phyloP scores from a whole-genome alignment of 129 eudicot species.

The Chrysanthemum seticuspe region DNA sequence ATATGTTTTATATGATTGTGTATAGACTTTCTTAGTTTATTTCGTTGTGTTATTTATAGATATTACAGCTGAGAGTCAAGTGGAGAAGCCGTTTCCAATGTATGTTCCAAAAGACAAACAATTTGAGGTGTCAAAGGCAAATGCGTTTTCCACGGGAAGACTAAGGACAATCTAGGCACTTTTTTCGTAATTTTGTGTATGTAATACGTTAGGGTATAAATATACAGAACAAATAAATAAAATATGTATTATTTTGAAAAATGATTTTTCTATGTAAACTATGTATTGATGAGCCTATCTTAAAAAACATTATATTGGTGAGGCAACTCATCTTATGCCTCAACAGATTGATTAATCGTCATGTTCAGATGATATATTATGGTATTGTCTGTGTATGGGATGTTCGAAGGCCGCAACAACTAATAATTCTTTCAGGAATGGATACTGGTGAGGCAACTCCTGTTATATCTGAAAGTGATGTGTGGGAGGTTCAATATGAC shows the following conservation, averaged over 20 bases:
- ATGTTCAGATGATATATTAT: not conserved
- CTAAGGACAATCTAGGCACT: slow-evolving; percentile 40
- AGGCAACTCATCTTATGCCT: too few relatives aligned
- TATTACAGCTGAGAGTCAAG: slow-evolving; percentile 64
- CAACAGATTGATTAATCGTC: too few relatives aligned
- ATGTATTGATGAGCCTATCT: too few relatives aligned
- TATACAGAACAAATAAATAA: too few relatives aligned
- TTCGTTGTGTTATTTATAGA: slow-evolving; percentile 35
- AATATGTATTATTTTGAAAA: too few relatives aligned
- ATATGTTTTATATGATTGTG: not conserved
- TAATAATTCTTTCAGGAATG: slow-evolving; percentile 71
- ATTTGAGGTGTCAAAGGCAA: slow-evolving; percentile 72
- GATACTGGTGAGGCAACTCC: slow-evolving; percentile 36
- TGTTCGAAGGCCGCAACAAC: slow-evolving; percentile 71
- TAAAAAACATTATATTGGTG: too few relatives aligned
- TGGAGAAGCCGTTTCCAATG: slow-evolving; percentile 89
- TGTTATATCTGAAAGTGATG: slow-evolving; percentile 71
- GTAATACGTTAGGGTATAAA: too few relatives aligned
- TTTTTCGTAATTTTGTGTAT: too few relatives aligned
- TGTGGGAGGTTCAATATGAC: slow-evolving; percentile 96
- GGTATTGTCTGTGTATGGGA: slow-evolving; percentile 96
- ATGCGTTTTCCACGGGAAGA: slow-evolving; percentile 82
- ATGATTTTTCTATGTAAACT: too few relatives aligned
- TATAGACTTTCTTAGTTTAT: not conserved
- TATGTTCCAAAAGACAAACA: slow-evolving; percentile 97